These are phyloP conservation scores for Moringa oleifera DNA, from an alignment of 345 rosid species.

Conservation along the genomic window DNA sequence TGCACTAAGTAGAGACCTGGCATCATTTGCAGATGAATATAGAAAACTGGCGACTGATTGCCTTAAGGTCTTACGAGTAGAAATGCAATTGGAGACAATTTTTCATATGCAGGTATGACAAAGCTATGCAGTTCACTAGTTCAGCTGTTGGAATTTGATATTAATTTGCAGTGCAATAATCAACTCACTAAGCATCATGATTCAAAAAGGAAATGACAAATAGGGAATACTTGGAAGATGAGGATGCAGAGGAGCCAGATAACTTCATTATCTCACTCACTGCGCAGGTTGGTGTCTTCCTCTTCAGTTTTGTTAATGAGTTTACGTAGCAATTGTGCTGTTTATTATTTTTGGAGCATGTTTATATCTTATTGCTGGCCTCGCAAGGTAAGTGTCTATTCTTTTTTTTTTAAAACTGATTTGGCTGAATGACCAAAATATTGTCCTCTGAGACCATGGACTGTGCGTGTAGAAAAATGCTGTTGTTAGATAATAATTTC, in stretches of 20 bases:
- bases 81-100: conserved; percentile 94
- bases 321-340: background rate
- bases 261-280: conserved; percentile 87
- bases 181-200: conserved; percentile 23
- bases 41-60: conserved; percentile 95
- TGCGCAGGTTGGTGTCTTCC: conserved; percentile 57
- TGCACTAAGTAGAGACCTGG: conserved; percentile 47
- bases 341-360: background rate
- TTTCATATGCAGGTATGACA: conserved; percentile 93
- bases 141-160: background rate
- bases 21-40: conserved; percentile 82
- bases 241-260: conserved; percentile 97
- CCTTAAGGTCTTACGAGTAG: conserved; percentile 93
- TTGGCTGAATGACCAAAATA: background rate
- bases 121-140: conserved; percentile 7
- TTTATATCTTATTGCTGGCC: background rate
- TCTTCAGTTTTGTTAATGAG: background rate
- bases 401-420: background rate
- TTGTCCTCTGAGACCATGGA: background rate
- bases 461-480: background rate
- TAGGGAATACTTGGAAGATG: conserved; percentile 89
- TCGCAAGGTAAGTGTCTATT: background rate
- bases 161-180: conserved; percentile 12
- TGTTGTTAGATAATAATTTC: too few relatives aligned
- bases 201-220: conserved; percentile 73